These are phyloP conservation scores for Lentinula edodes DNA, from an alignment of 768 basidiomycete species.

Conservation along the genomic window DNA sequence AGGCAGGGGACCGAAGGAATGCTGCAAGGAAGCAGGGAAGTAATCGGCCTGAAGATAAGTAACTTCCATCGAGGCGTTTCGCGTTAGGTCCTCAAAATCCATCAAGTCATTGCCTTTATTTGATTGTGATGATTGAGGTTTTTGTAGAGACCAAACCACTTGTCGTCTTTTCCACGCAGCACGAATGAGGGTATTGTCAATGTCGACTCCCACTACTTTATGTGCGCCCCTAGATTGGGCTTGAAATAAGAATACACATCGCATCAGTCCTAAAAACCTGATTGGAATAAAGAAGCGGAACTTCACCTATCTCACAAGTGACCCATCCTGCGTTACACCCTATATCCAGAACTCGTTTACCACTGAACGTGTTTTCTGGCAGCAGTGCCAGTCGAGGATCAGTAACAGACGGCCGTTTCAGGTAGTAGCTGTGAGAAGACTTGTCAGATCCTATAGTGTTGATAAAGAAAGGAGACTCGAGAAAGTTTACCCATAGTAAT, in stretches of 20 bases:
- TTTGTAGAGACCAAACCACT: conserved; percentile 66
- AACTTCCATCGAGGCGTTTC: background rate
- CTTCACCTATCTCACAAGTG: conserved; percentile 77
- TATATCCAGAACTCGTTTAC: conserved; percentile 67
- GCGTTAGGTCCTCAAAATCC: conserved; percentile 14
- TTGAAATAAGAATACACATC: conserved; percentile 18
- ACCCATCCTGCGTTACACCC: conserved; percentile 88
- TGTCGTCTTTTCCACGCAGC: conserved; percentile 71
- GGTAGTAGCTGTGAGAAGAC: conserved; percentile 54
- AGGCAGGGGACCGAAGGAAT: conserved; percentile 71
- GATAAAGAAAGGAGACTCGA: background rate
- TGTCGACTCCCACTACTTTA: conserved; percentile 80
- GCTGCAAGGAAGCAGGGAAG: conserved; percentile 75
- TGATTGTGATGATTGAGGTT: conserved; percentile 20
- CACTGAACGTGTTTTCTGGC: conserved; percentile 44
- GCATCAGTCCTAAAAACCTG: background rate
- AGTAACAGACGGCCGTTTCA: conserved; percentile 54
- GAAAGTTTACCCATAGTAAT: conserved; percentile 60
- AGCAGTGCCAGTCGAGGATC: conserved; percentile 68
- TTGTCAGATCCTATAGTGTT: background rate
- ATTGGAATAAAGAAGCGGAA: background rate
- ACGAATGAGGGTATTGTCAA: conserved; percentile 71
- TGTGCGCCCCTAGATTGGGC: conserved; percentile 60
- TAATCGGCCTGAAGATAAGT: conserved; percentile 33
- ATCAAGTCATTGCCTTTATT: conserved; percentile 13